These are phyloP conservation scores for Kalmanozyma brasiliensis DNA, from an alignment of 1,284 basidiomycete genomes.

Conservation along the genomic window DNA sequence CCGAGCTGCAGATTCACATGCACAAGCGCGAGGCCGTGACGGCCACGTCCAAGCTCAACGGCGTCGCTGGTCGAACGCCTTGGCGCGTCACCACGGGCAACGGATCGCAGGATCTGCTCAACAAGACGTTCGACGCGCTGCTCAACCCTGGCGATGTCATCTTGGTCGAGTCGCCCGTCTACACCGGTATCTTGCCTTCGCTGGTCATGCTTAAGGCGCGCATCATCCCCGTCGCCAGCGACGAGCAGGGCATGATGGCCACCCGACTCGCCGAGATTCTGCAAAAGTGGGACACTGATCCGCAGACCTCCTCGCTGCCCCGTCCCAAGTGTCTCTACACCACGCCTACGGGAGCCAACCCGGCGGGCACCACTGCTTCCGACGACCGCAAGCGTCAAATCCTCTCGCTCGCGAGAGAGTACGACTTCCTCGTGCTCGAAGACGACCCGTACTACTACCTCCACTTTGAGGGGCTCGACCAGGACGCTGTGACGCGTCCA, in stretches of 20 bases:
- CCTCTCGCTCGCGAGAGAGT: conserved; percentile 73
- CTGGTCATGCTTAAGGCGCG: conserved; percentile 46
- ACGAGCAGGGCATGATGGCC: conserved; percentile 79
- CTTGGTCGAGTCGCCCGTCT: conserved; percentile 85
- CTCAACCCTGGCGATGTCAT: conserved; percentile 84
- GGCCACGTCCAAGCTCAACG: conserved; percentile 44
- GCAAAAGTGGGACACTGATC: conserved; percentile 76
- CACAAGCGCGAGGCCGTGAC: conserved; percentile 72
- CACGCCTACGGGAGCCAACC: conserved; percentile 71
- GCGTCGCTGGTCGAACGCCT: conserved; percentile 35
- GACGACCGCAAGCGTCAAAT: conserved; percentile 80
- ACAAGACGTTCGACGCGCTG: conserved; percentile 73
- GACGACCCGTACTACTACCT: conserved; percentile 65
- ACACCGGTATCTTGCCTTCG: conserved; percentile 69
- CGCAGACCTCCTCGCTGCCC: conserved; percentile 71
- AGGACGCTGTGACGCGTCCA: conserved; percentile 53
- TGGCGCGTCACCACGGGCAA: conserved; percentile 83
- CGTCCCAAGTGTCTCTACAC: conserved; percentile 87
- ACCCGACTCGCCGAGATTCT: conserved; percentile 76
- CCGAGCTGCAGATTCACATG: conserved; percentile 73
- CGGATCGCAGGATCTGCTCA: conserved; percentile 88
- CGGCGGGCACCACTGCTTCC: conserved; percentile 64
- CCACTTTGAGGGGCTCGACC: conserved; percentile 57
- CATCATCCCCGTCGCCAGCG: conserved; percentile 76
- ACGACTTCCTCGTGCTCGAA: conserved; percentile 54